Base-by-base conservation (phyloP, 495 filamentous ascomycete species). In the Physcia stellaris region DNA sequence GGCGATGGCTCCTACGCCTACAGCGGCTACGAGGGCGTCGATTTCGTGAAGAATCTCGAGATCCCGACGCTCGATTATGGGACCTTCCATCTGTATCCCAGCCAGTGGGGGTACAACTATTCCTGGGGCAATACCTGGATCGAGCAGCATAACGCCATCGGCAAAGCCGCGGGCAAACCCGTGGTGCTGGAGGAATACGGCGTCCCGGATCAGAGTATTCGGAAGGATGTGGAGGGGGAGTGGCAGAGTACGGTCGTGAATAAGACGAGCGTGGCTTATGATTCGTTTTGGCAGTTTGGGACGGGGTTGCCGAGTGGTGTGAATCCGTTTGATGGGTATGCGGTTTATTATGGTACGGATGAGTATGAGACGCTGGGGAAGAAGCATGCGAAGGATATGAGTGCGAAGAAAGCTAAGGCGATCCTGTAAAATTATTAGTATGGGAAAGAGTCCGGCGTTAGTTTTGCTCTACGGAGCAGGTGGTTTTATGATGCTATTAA, bases 121-220 rank as follows among this genome's bases (percentile, higher is more conserved):
- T 47, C 49, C 38, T 71, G 66, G 61, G 69, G 68, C 5, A 64
- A 64, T 27, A 57, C 61, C 33, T 82, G 78, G 77, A 64, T 82
- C 41, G 56, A 54, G 3, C 65, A 77, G 35, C 78, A 83, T 41
- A 73, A 67, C 2, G 61, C 55, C 0, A 62, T 69, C 1, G 75
- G 72, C 39, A 55, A 56, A 24, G 65, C 63, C 7, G 66, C 63
- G 6, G 67, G 66, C 16, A 83, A 82, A 56, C 77, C 79, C 0
- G 78, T 79, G 29, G 60, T 83, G 16, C 65, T 77, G 35, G 79
- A 83, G 45, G 79, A 82, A 51, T 83, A 83, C 45, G 75, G 75
- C 41, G 49, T 67, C 21, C 62, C 56, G 2, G 35, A 37, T 0
- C 22, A 24, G 4, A 11, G 15, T 13, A 24, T 43, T 23, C 20